Percentiles rank a stretch among this genome's conserved stretches.
These are phyloP conservation scores for Anisodus tanguticus DNA, from an alignment of 257 asterid species.

Conservation along the genomic window DNA sequence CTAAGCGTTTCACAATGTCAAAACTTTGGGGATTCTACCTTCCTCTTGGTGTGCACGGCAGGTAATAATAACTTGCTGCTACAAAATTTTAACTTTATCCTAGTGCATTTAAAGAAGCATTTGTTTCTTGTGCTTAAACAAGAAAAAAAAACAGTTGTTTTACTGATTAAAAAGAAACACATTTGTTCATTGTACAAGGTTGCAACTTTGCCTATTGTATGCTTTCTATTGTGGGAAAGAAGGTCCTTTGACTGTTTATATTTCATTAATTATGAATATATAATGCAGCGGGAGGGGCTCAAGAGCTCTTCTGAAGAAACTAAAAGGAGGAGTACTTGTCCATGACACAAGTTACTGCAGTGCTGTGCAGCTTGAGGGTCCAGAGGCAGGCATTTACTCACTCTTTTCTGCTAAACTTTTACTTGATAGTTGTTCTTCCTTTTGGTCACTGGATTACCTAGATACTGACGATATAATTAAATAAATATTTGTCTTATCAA, in stretches of 20 bases:
- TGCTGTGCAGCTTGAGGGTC: slow-evolving; percentile 77
- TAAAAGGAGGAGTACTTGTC: slow-evolving; percentile 65
- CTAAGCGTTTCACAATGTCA: slow-evolving; percentile 79
- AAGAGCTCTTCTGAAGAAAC: slow-evolving; percentile 59
- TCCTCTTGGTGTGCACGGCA: slow-evolving; percentile 82
- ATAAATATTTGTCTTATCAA: background rate
- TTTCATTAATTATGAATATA: slow-evolving; percentile 12
- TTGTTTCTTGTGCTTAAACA: background rate
- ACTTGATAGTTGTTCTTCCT: background rate
- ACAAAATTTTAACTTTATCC: background rate
- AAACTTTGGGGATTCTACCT: slow-evolving; percentile 83
- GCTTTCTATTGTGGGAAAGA: background rate
- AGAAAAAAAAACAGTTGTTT: background rate
- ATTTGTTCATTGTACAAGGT: background rate
- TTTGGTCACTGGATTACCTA: background rate
- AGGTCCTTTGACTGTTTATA: background rate
- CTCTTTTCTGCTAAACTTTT: slow-evolving; percentile 24
- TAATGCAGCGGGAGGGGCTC: slow-evolving; percentile 86
- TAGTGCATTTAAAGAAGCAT: background rate
- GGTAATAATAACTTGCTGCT: slow-evolving; percentile 46
- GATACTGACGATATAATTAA: background rate
- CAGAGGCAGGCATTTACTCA: slow-evolving; percentile 62
- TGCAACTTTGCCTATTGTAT: background rate
- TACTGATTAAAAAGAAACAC: background rate
- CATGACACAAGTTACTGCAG: slow-evolving; percentile 84